Evolutionary conservation across 1,139 yeast species (phyloP).

Genomic region (Candida dubliniensis): DNA sequence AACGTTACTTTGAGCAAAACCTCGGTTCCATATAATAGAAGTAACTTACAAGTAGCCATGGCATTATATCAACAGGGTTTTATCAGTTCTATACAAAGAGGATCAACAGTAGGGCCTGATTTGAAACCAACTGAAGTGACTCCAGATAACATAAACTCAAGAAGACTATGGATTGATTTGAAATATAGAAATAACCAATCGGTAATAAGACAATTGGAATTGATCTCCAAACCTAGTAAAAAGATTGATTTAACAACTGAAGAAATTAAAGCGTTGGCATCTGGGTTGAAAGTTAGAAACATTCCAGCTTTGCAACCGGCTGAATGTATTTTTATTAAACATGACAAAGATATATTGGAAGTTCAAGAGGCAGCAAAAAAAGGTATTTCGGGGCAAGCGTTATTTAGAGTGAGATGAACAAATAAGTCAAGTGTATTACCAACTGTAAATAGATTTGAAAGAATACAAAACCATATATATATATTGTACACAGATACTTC

Average conservation of each 20-base stretch:
- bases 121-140: constrained; percentile 72
- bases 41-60: constrained; percentile 79
- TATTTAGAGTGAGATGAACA: constrained; percentile 69
- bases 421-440: too few species aligned
- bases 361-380: constrained; percentile 82
- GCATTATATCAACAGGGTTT: constrained; percentile 92
- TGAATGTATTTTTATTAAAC: constrained; percentile 68
- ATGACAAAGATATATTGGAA: constrained; percentile 56
- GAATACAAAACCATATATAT: not conserved
- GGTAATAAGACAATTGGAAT: constrained; percentile 67
- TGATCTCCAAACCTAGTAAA: constrained; percentile 85
- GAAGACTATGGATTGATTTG: constrained; percentile 89
- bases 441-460: too few species aligned
- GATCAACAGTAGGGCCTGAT: constrained; percentile 92
- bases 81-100: constrained; percentile 78
- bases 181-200: constrained; percentile 83
- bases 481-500: not conserved
- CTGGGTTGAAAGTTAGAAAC: constrained; percentile 73
- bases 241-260: constrained; percentile 61
- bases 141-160: constrained; percentile 79
- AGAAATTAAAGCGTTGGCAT: constrained; percentile 71
- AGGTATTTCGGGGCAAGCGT: constrained; percentile 71
- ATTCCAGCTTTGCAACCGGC: constrained; percentile 87
- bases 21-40: constrained; percentile 78
- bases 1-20: constrained; percentile 75